A percentile compares a stretch with the other conserved stretches of the same genome.
Conservation (phyloP, 179 eudicot species). For the Vitellaria paradoxa region DNA sequence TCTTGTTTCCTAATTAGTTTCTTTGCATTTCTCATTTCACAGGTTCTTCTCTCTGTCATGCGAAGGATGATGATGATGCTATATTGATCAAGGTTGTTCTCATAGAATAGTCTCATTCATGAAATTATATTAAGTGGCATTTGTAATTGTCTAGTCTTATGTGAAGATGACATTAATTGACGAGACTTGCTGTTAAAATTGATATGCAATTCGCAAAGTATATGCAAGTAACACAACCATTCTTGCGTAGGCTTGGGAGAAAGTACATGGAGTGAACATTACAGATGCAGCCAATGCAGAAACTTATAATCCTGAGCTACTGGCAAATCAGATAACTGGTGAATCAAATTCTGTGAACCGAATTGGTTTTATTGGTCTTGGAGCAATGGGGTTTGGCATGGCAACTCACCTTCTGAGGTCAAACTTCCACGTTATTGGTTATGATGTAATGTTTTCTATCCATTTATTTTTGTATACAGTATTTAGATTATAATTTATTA, state of each 20-base stretch:
- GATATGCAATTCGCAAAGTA: neutral
- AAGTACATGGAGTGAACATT: conserved; percentile 64
- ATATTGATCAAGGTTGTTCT: conserved; percentile 62
- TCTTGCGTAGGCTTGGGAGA: conserved; percentile 70
- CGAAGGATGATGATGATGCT: conserved; percentile 39
- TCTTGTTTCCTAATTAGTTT: conserved; percentile 15
- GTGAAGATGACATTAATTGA: conserved; percentile 2
- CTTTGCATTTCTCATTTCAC: conserved; percentile 6
- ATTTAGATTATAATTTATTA: neutral
- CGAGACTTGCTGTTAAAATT: neutral
- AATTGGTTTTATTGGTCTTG: conserved; percentile 94
- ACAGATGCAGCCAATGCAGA: conserved; percentile 69
- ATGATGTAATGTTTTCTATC: conserved; percentile 52
- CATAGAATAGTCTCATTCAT: neutral
- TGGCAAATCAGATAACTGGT: conserved; percentile 48
- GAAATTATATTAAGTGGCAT: neutral
- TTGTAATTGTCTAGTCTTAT: conserved; percentile 11
- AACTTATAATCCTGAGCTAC: conserved; percentile 68
- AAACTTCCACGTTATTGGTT: conserved; percentile 71
- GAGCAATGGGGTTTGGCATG: conserved; percentile 99
- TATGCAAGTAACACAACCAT: neutral
- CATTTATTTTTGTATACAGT: neutral
- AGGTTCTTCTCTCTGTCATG: conserved; percentile 52
- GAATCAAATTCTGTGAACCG: conserved; percentile 48
- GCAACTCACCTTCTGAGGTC: conserved; percentile 90